These are phyloP conservation scores for Lenwebbia sp. DNA, from an alignment of 345 rosid genomes.

Conservation along the genomic window DNA sequence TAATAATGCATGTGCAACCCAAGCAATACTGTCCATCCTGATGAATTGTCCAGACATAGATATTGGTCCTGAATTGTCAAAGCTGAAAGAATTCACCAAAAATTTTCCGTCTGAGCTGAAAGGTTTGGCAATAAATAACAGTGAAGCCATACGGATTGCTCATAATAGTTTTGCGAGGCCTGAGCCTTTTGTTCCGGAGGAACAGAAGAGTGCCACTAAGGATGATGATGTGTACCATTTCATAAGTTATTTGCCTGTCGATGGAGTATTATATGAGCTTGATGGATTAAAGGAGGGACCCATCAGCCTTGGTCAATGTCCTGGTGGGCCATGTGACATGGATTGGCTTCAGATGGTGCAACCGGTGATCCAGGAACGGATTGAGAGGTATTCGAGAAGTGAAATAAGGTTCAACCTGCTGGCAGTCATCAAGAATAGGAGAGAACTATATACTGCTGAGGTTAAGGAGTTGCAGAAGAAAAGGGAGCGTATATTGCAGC, in stretches of 20 bases:
- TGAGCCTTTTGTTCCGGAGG: constrained; percentile 89
- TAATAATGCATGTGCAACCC: constrained; percentile 98
- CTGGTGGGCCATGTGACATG: constrained; percentile 41
- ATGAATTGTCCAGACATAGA: constrained; percentile 84
- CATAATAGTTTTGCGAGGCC: constrained; percentile 99
- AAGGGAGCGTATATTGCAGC: constrained; percentile 74
- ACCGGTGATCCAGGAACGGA: constrained; percentile 93
- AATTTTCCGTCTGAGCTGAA: constrained; percentile 90
- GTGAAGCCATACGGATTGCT: constrained; percentile 82
- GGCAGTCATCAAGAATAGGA: constrained; percentile 89
- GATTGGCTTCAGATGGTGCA: constrained; percentile 91
- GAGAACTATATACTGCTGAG: constrained; percentile 68
- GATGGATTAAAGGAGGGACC: constrained; percentile 98
- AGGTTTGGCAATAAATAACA: constrained; percentile 94
- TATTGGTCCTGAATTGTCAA: constrained; percentile 74
- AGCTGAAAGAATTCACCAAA: constrained; percentile 79
- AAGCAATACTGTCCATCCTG: constrained; percentile 87
- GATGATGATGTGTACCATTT: constrained; percentile 98
- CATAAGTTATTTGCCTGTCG: constrained; percentile 86
- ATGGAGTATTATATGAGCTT: constrained; percentile 88
- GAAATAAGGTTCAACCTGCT: constrained; percentile 96
- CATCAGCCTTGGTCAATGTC: constrained; percentile 77
- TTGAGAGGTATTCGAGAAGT: constrained; percentile 79
- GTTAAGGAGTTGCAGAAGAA: constrained; percentile 85
- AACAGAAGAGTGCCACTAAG: constrained; percentile 79